phyloP scores from a whole-genome alignment of 768 basidiomycete genomes.

The Chalciporus pseudorubinellus region DNA sequence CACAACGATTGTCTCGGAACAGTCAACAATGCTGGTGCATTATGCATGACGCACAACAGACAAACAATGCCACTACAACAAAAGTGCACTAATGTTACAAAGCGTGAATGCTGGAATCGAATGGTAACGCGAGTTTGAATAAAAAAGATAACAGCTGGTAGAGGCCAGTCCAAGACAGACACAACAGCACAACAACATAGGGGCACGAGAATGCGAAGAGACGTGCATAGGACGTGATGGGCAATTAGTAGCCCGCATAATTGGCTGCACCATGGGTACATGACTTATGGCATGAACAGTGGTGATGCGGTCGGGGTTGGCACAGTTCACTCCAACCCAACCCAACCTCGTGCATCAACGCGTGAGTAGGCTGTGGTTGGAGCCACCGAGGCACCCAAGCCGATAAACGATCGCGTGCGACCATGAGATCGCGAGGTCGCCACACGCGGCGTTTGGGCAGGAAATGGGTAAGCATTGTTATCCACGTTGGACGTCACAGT shows the following conservation, averaged over 20 bases:
- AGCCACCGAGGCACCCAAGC: constrained; percentile 60
- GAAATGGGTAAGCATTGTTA: constrained; percentile 49
- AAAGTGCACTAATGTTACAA: constrained; percentile 31
- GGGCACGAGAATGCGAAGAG: constrained; percentile 20
- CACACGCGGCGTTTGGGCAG: constrained; percentile 62
- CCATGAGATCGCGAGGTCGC: constrained; percentile 66
- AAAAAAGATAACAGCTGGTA: constrained; percentile 6
- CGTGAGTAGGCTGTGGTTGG: constrained; percentile 82
- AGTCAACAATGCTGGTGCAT: constrained; percentile 11
- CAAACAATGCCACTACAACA: constrained; percentile 7
- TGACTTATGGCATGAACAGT: constrained; percentile 9
- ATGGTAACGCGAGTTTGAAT: constrained; percentile 15
- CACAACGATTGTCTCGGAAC: constrained; percentile 2
- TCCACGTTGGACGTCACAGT: constrained; percentile 66
- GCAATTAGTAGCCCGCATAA: constrained; percentile 12
- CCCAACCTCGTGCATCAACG: constrained; percentile 81
- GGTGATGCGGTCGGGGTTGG: constrained; percentile 4
- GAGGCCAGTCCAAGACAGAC: constrained; percentile 22
- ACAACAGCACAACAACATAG: constrained; percentile 25
- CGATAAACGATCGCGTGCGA: constrained; percentile 72
- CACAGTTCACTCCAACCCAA: constrained; percentile 47
- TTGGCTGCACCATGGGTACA: constrained; percentile 7
- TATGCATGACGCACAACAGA: constrained; percentile 4
- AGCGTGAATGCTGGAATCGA: constrained; percentile 18
- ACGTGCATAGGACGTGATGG: constrained; percentile 20